These are phyloP conservation scores for Pyrenophora tritici-repentis DNA, from an alignment of 2,329 filamentous ascomycete genomes.

Conservation along the genomic window DNA sequence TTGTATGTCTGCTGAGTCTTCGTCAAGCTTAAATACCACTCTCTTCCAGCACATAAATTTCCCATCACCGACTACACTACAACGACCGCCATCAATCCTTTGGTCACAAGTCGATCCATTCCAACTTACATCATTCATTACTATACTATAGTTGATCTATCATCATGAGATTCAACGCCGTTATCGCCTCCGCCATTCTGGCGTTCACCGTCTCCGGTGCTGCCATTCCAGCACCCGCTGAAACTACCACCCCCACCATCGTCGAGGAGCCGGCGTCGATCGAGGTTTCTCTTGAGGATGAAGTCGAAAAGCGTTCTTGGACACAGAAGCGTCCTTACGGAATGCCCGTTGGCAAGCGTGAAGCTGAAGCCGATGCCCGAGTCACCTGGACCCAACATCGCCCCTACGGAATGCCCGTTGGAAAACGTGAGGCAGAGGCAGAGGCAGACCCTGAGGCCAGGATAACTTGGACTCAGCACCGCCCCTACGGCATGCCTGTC, in stretches of 20 bases:
- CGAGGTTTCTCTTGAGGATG: background rate
- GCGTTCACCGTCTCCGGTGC: conserved; percentile 49
- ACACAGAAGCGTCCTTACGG: conserved; percentile 15
- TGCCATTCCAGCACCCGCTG: conserved; percentile 44
- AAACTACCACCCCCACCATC: conserved; percentile 10
- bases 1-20: conserved; percentile 8
- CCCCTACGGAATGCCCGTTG: conserved; percentile 21
- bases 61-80: conserved; percentile 18
- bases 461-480: background rate
- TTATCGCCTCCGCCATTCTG: conserved; percentile 50
- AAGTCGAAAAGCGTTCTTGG: too few relatives aligned
- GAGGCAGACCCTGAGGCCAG: conserved; percentile 21
- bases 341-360: conserved; percentile 34
- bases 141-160: conserved; percentile 20
- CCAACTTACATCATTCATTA: conserved; percentile 21
- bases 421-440: conserved; percentile 35
- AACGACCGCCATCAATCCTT: conserved; percentile 9
- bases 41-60: conserved; percentile 4
- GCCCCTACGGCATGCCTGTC: conserved; percentile 20
- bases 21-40: conserved; percentile 15
- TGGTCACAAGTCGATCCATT: conserved; percentile 12
- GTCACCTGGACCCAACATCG: background rate
- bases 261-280: conserved; percentile 8
- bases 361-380: conserved; percentile 27
- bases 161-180: conserved; percentile 56